Evolutionary conservation across 2,329 filamentous ascomycete species (phyloP).

Genomic region (Incumbomyces delicatus): DNA sequence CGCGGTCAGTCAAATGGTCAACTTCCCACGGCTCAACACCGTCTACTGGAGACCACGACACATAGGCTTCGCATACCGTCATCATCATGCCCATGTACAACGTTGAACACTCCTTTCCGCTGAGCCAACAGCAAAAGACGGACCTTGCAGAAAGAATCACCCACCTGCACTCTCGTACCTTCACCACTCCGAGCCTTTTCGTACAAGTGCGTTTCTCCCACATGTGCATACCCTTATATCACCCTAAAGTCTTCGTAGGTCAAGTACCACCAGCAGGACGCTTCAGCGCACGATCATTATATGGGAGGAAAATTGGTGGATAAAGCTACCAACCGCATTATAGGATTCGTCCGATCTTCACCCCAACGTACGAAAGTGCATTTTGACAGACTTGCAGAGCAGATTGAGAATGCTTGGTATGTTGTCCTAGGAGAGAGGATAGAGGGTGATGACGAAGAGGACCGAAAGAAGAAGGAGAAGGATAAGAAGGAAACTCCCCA

Average conservation of each 20-base stretch:
- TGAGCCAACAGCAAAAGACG: conserved; percentile 14
- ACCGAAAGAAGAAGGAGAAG: background rate
- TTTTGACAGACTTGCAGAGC: conserved; percentile 16
- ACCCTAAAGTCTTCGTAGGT: conserved; percentile 3
- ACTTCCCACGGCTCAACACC: too few relatives aligned
- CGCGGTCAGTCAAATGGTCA: too few relatives aligned
- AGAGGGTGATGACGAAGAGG: conserved; percentile 2
- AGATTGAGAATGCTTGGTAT: conserved; percentile 17
- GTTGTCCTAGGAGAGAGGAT: conserved; percentile 9
- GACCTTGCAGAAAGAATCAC: conserved; percentile 16
- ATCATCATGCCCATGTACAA: conserved; percentile 15
- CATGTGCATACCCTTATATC: too few relatives aligned
- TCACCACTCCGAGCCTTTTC: conserved; percentile 17
- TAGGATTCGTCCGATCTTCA: conserved; percentile 8
- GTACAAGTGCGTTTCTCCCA: conserved; percentile 7
- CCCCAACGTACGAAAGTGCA: conserved; percentile 13
- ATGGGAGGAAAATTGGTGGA: conserved; percentile 9
- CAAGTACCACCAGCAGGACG: conserved; percentile 14
- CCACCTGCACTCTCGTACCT: conserved; percentile 15
- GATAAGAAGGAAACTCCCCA: conserved; percentile 3
- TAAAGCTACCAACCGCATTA: conserved; percentile 7
- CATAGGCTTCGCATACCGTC: background rate
- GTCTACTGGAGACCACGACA: too few relatives aligned
- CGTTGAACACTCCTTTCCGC: conserved; percentile 17
- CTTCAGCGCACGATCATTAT: conserved; percentile 9